Evolutionary conservation across 176 grass and related monocot genomes (phyloP).

Genomic region (Juncus inflexus): DNA sequence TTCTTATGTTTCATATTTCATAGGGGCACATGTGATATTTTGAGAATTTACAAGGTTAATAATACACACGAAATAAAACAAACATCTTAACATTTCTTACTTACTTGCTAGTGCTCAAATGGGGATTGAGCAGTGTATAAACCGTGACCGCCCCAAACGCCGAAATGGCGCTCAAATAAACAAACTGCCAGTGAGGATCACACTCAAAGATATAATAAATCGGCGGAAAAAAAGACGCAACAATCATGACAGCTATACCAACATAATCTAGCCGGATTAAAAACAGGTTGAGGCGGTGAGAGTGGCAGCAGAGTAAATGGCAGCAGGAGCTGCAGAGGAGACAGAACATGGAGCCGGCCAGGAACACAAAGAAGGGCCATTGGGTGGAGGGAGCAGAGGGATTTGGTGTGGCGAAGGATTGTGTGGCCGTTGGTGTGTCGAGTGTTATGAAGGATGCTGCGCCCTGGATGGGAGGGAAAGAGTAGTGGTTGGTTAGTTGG

Average conservation of each 20-base stretch:
- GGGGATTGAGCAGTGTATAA: conserved; percentile 64
- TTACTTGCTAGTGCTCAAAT: conserved; percentile 32
- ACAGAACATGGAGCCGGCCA: conserved; percentile 86
- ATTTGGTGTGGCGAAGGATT: background rate
- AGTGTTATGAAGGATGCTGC: conserved; percentile 52
- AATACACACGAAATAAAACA: too few species aligned
- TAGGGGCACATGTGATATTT: too few species aligned
- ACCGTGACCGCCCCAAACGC: conserved; percentile 49
- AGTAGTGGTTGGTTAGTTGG: background rate
- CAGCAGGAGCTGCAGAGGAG: conserved; percentile 76
- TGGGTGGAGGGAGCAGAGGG: conserved; percentile 17
- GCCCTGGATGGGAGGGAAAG: conserved; percentile 30
- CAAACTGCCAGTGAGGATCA: conserved; percentile 55
- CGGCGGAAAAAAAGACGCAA: conserved; percentile 87
- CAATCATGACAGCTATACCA: conserved; percentile 86
- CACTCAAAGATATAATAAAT: conserved; percentile 99
- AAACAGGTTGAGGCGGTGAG: conserved; percentile 68
- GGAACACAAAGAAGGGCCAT: conserved; percentile 95
- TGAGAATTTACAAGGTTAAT: too few species aligned
- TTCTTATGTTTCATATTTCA: too few species aligned
- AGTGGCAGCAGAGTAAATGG: conserved; percentile 88
- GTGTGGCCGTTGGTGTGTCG: conserved; percentile 22
- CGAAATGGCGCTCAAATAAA: conserved; percentile 72
- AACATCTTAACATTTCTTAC: background rate
- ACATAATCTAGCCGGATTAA: conserved; percentile 83